Conservation (phyloP, 2,329 filamentous ascomycete species). For the Keithomyces neogunnii region DNA sequence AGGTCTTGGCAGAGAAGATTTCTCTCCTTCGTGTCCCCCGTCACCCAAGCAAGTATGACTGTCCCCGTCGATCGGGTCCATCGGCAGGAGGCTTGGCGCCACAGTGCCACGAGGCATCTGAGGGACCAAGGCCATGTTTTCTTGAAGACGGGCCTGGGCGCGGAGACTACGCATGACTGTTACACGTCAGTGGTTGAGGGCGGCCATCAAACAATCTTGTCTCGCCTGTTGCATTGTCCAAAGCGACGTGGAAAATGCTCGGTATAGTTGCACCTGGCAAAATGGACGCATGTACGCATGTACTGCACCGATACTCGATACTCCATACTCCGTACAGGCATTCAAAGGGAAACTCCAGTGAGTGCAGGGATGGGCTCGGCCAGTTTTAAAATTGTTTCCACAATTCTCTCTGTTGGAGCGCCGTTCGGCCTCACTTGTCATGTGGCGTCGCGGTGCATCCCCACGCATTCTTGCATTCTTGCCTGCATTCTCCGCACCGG, state of each 20-base stretch:
- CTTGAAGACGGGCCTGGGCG: background rate
- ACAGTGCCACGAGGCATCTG: slow-evolving; percentile 1
- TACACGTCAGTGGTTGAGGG: background rate
- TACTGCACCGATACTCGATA: too few relatives aligned
- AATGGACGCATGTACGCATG: too few relatives aligned
- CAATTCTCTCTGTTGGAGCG: background rate
- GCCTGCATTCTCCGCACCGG: background rate
- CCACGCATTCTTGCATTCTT: background rate
- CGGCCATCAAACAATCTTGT: too few relatives aligned
- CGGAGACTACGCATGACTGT: too few relatives aligned
- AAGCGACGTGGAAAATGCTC: too few relatives aligned
- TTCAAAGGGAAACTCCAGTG: too few relatives aligned
- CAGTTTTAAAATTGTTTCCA: background rate
- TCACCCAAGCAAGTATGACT: background rate
- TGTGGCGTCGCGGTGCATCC: slow-evolving; percentile 1
- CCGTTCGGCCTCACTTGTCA: background rate
- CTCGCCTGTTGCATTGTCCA: too few relatives aligned
- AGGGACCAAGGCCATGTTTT: background rate
- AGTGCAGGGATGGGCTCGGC: background rate
- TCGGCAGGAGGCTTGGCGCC: background rate
- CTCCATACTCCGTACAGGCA: too few relatives aligned
- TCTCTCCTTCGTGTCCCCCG: background rate
- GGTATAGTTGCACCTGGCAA: too few relatives aligned
- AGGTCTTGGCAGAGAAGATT: background rate
- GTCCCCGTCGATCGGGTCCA: background rate